phyloP scores from a whole-genome alignment of 2,329 filamentous ascomycete species.

The Samsoniella hepiali region DNA sequence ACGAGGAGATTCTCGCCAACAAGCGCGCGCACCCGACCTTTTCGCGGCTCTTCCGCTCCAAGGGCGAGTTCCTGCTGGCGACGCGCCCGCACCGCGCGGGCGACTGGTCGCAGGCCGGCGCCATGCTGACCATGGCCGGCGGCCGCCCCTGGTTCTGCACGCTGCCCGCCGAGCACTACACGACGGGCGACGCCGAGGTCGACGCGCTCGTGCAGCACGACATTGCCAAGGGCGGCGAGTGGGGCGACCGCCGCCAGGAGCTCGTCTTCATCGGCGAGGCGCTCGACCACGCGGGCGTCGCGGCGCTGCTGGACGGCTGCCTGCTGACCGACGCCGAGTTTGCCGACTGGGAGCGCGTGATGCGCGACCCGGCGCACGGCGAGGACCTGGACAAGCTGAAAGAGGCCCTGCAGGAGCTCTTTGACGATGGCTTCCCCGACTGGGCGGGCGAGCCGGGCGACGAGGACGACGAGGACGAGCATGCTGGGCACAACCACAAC shows the following conservation, averaged over 20 bases:
- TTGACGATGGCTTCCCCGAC: slow-evolving; percentile 58
- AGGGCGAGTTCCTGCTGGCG: slow-evolving; percentile 59
- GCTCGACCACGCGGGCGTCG: slow-evolving; percentile 52
- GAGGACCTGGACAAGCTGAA: slow-evolving; percentile 34
- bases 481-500: slow-evolving; percentile 23
- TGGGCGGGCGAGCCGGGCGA: slow-evolving; percentile 52
- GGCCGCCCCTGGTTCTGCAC: slow-evolving; percentile 59
- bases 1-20: slow-evolving; percentile 48
- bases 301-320: slow-evolving; percentile 55
- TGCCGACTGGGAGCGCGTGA: slow-evolving; percentile 49
- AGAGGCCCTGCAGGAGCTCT: slow-evolving; percentile 46
- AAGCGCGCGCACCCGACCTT: slow-evolving; percentile 54
- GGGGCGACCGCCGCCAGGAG: slow-evolving; percentile 69
- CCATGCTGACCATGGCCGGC: slow-evolving; percentile 59
- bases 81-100: slow-evolving; percentile 53
- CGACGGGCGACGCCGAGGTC: slow-evolving; percentile 45
- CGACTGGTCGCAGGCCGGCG: slow-evolving; percentile 62
- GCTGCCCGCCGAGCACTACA: slow-evolving; percentile 49
- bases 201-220: slow-evolving; percentile 49
- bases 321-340: slow-evolving; percentile 60
- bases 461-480: slow-evolving; percentile 36
- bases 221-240: slow-evolving; percentile 53
- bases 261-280: slow-evolving; percentile 70
- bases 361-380: slow-evolving; percentile 36
- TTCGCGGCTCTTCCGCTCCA: slow-evolving; percentile 57